Percentiles rank a stretch among this genome's conserved stretches.
Conservation (phyloP, 306 rosid species). For the Glycine latifolia region DNA sequence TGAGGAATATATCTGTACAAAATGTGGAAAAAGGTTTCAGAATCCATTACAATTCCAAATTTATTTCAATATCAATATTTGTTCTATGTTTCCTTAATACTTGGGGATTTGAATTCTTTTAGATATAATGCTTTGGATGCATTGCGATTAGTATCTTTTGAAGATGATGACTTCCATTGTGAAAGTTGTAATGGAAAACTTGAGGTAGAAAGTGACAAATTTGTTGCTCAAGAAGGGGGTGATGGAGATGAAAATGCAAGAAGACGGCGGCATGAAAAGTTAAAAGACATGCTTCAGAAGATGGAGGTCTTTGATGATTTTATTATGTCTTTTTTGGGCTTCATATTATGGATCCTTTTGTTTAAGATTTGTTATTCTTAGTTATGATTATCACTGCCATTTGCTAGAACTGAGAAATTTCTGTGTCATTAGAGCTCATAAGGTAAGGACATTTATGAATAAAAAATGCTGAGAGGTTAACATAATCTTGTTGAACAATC, state of each 20-base stretch:
- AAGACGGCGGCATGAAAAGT: slow-evolving; percentile 80
- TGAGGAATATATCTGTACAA: slow-evolving; percentile 90
- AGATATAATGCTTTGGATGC: slow-evolving; percentile 97
- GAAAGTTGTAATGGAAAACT: slow-evolving; percentile 92
- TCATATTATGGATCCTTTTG: slow-evolving; percentile 2
- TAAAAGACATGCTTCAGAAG: slow-evolving; percentile 89
- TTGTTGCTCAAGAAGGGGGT: slow-evolving; percentile 84
- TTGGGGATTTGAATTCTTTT: slow-evolving; percentile 34
- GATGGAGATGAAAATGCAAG: slow-evolving; percentile 93
- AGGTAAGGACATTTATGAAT: not conserved
- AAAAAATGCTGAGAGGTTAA: not conserved
- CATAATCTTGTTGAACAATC: not conserved
- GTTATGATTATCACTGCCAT: not conserved
- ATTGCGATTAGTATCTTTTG: slow-evolving; percentile 78
- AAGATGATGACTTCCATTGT: slow-evolving; percentile 88
- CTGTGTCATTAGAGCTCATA: not conserved
- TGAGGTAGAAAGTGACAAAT: slow-evolving; percentile 91
- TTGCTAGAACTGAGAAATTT: not conserved
- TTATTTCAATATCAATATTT: not conserved
- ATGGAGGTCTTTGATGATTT: slow-evolving; percentile 67
- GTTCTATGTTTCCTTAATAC: slow-evolving; percentile 32
- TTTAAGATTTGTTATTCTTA: slow-evolving; percentile 21
- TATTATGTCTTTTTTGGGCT: slow-evolving; percentile 15
- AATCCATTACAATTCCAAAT: slow-evolving; percentile 17
- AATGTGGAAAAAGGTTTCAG: slow-evolving; percentile 81